Percentiles rank a stretch among this genome's conserved stretches.
Evolutionary conservation across 805 yeast species (phyloP).

Genomic region (Ogataea ramenticola): DNA sequence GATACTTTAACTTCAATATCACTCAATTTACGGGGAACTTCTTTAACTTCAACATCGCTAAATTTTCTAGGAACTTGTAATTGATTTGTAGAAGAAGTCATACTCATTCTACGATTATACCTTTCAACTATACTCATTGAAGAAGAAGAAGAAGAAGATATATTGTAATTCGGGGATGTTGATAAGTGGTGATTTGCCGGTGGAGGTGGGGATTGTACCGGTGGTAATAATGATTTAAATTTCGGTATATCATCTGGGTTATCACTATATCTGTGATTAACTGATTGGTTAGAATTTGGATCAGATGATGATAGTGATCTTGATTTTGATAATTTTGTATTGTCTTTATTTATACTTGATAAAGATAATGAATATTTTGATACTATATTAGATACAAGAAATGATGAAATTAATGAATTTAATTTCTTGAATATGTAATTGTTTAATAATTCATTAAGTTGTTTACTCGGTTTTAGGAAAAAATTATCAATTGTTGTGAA

Average conservation of each 20-base stretch:
- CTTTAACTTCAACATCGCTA: background rate
- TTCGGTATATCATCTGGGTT: background rate
- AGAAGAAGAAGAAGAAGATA: background rate
- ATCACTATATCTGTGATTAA: background rate
- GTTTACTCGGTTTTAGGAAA: too few species aligned
- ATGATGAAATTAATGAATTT: background rate
- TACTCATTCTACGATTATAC: background rate
- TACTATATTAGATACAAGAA: background rate
- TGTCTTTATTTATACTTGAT: background rate
- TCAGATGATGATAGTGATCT: background rate
- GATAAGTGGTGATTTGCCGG: background rate
- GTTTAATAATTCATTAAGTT: too few species aligned
- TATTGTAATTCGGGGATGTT: background rate
- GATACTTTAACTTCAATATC: too few species aligned
- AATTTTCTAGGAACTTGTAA: background rate
- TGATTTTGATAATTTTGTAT: background rate
- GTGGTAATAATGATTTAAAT: conserved; percentile 1
- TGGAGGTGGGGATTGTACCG: conserved; percentile 3
- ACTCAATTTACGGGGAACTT: too few species aligned
- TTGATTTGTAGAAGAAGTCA: background rate
- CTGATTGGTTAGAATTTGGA: too few species aligned
- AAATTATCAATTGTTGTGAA: background rate
- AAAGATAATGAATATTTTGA: background rate
- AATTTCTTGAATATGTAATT: too few species aligned
- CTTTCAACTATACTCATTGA: background rate